Conservation (phyloP, 1,139 yeast genomes). For the Maudiozyma humilis region DNA sequence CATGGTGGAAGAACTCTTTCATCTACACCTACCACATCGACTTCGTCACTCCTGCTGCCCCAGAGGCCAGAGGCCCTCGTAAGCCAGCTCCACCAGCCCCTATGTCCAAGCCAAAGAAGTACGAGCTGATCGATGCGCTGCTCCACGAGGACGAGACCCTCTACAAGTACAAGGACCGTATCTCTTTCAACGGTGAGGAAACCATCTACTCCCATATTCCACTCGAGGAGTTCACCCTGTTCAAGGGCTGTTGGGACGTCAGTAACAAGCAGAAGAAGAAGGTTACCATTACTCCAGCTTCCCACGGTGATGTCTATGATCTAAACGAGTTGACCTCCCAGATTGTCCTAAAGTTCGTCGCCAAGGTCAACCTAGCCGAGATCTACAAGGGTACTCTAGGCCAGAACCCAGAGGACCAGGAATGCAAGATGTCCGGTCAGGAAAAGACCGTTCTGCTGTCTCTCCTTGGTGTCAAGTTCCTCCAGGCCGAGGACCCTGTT, state of each 20-base stretch:
- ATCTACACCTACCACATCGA: conserved; percentile 17
- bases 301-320: conserved; percentile 1
- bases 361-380: conserved; percentile 15
- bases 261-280: conserved; percentile 14
- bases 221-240: conserved; percentile 19
- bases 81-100: conserved; percentile 11
- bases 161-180: conserved; percentile 15
- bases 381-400: conserved; percentile 16
- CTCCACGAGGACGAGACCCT: conserved; percentile 15
- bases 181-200: conserved; percentile 22
- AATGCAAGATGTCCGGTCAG: conserved; percentile 16
- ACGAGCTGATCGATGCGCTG: conserved; percentile 16
- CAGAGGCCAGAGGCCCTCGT: conserved; percentile 3
- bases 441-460: conserved; percentile 15
- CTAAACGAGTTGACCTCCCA: conserved; percentile 13
- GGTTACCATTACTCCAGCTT: conserved; percentile 1
- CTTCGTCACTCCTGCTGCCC: conserved; percentile 7
- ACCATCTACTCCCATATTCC: conserved; percentile 18
- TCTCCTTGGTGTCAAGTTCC: conserved; percentile 17
- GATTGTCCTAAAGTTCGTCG: conserved; percentile 13
- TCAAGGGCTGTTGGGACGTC: conserved; percentile 20
- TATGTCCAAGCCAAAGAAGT: conserved; percentile 16
- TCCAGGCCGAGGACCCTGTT: conserved; percentile 12
- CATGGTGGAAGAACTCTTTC: conserved; percentile 19
- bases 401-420: conserved; percentile 16